Percentiles rank a stretch among this genome's conserved stretches.
phyloP scores from a whole-genome alignment of 495 filamentous ascomycete genomes.

The Trichocladium antarcticum region DNA sequence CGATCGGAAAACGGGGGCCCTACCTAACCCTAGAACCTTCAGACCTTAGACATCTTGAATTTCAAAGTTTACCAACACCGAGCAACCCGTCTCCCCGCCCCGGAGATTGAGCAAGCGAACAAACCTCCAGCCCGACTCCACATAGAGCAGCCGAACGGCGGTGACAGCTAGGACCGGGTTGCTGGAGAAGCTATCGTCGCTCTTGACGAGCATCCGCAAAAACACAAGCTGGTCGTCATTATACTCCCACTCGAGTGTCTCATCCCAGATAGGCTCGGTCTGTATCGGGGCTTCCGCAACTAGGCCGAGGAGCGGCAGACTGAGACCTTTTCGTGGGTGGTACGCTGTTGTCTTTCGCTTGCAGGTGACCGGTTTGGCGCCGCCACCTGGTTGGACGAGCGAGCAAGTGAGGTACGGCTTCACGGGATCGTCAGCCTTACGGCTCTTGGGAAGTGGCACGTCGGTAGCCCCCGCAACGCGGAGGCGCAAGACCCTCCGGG shows the following conservation, averaged over 20 bases:
- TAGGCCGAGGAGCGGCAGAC: slow-evolving; percentile 7
- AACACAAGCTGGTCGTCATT: slow-evolving; percentile 46
- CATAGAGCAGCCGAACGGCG: slow-evolving; percentile 39
- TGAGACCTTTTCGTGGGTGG: slow-evolving; percentile 35
- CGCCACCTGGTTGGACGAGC: slow-evolving; percentile 31
- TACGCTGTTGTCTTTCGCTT: slow-evolving; percentile 44
- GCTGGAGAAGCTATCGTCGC: slow-evolving; percentile 39
- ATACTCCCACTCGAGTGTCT: slow-evolving; percentile 44
- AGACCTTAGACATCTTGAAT: slow-evolving; percentile 4
- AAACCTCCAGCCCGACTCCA: slow-evolving; percentile 40
- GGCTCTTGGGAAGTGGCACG: slow-evolving; percentile 31
- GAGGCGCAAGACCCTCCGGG: slow-evolving; percentile 24
- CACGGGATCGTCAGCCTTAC: slow-evolving; percentile 29
- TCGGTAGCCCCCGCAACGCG: slow-evolving; percentile 42
- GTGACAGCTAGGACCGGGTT: slow-evolving; percentile 41
- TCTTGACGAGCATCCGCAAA: slow-evolving; percentile 43
- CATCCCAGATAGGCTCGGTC: slow-evolving; percentile 43
- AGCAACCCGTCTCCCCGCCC: slow-evolving; percentile 41
- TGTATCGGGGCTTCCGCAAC: slow-evolving; percentile 22
- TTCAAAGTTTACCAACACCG: slow-evolving; percentile 42
- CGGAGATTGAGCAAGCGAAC: slow-evolving; percentile 44
- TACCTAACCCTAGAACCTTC: neutral
- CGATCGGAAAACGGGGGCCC: no score
- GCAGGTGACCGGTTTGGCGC: slow-evolving; percentile 22
- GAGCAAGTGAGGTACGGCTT: slow-evolving; percentile 46